Conservation (phyloP, 345 rosid species). For the Populus tremula region DNA sequence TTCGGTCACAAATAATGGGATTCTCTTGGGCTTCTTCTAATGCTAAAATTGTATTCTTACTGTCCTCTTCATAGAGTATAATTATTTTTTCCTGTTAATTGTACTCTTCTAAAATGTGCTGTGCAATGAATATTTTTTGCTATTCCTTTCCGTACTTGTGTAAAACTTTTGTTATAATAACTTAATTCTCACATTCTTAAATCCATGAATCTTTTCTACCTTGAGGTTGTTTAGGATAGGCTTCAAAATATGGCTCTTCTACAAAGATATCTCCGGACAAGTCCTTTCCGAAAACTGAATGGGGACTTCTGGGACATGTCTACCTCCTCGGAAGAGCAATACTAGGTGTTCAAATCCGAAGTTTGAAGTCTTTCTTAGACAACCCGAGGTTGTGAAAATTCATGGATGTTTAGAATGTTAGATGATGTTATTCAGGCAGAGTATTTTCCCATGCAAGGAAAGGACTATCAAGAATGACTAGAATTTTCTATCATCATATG, state of each 20-base stretch:
- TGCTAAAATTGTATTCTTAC: constrained; percentile 51
- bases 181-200: constrained; percentile 71
- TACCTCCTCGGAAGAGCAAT: constrained; percentile 56
- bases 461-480: constrained; percentile 48
- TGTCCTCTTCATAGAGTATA: too few species aligned
- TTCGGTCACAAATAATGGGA: constrained; percentile 65
- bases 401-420: constrained; percentile 69
- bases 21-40: constrained; percentile 75
- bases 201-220: constrained; percentile 68
- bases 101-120: constrained; percentile 9
- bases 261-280: constrained; percentile 62
- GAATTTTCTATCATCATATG: too few species aligned
- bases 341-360: constrained; percentile 59
- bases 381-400: constrained; percentile 57
- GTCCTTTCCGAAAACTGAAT: constrained; percentile 57
- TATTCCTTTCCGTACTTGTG: constrained; percentile 71
- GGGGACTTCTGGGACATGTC: constrained; percentile 64
- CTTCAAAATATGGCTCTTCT: constrained; percentile 54
- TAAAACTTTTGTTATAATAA: constrained; percentile 62
- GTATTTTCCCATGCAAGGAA: constrained; percentile 73
- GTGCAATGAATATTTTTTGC: constrained; percentile 60
- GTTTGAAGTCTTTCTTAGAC: constrained; percentile 50
- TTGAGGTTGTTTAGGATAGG: constrained; percentile 57
- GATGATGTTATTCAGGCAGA: constrained; percentile 65
- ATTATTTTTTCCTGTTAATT: too few species aligned